Percentiles rank a stretch among this genome's conserved stretches.
These are phyloP conservation scores for Anthoceros angustus DNA, from an alignment of 225 moss, liverwort and hornwort genomes.

Conservation along the genomic window DNA sequence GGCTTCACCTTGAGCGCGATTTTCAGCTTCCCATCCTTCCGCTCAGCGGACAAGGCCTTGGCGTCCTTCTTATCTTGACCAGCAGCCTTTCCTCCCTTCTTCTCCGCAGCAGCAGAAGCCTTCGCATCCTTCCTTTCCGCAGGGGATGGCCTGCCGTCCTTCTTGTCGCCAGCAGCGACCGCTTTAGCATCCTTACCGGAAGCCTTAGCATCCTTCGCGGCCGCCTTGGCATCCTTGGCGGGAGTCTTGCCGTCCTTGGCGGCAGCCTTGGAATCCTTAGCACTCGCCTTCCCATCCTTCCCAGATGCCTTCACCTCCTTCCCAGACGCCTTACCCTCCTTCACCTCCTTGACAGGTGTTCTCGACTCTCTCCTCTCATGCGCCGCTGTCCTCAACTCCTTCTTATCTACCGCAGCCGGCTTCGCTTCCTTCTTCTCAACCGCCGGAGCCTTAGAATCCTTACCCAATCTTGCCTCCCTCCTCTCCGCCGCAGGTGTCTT, in stretches of 20 bases:
- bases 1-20: background rate
- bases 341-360: background rate
- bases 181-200: background rate
- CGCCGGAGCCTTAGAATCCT: background rate
- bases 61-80: slow-evolving; percentile 14
- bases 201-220: background rate
- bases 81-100: slow-evolving; percentile 7
- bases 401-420: background rate
- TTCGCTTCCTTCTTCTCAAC: background rate
- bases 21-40: slow-evolving; percentile 1
- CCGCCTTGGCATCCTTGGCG: background rate
- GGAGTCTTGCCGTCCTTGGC: too few species aligned
- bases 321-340: background rate
- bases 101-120: background rate
- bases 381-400: too few species aligned
- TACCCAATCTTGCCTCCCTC: background rate
- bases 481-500: too few species aligned
- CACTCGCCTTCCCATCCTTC: background rate
- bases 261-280: too few species aligned
- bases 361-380: background rate
- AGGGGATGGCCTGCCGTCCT: background rate
- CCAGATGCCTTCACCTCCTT: too few species aligned
- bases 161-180: background rate
- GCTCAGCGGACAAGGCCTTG: slow-evolving; percentile 9
- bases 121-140: background rate